Evolutionary conservation across 805 yeast genomes (phyloP).

Genomic region (Cyberlindnera petersonii): DNA sequence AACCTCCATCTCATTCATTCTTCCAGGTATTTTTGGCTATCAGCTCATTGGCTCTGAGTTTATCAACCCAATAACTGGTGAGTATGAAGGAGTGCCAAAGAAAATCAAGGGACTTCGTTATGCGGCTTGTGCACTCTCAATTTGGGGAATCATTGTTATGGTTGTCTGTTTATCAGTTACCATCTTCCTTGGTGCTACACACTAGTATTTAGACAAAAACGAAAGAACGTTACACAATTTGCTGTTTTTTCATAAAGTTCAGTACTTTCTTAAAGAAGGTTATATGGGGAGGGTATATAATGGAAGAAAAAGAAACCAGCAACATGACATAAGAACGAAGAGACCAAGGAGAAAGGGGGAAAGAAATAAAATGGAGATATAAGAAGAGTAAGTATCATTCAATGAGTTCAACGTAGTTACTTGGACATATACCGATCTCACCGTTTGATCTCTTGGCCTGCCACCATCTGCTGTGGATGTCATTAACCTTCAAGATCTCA

Average conservation of each 20-base stretch:
- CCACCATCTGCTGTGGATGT: slow-evolving; percentile 98
- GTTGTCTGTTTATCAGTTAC: slow-evolving; percentile 44
- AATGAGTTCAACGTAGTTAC: slow-evolving; percentile 81
- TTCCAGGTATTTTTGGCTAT: slow-evolving; percentile 86
- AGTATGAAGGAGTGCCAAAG: slow-evolving; percentile 28
- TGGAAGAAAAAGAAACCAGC: neutral
- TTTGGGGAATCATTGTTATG: slow-evolving; percentile 53
- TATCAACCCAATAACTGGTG: slow-evolving; percentile 27
- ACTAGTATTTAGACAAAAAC: slow-evolving; percentile 7
- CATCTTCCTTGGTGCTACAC: slow-evolving; percentile 27
- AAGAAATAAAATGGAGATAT: neutral
- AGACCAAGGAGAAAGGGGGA: neutral
- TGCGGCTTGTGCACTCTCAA: slow-evolving; percentile 35
- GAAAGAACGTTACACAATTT: too few relatives aligned
- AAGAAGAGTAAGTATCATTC: slow-evolving; percentile 27
- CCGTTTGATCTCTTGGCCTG: slow-evolving; percentile 88
- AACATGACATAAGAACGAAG: neutral
- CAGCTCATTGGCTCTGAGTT: slow-evolving; percentile 55
- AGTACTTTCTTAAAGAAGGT: too few relatives aligned
- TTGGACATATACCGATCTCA: slow-evolving; percentile 93
- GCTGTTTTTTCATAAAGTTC: too few relatives aligned
- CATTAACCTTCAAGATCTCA: slow-evolving; percentile 87
- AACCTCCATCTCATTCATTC: slow-evolving; percentile 82
- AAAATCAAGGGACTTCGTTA: slow-evolving; percentile 30
- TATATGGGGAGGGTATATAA: too few relatives aligned